phyloP scores from a whole-genome alignment of 2,329 filamentous ascomycete species.

The Monosporascus sp. region DNA sequence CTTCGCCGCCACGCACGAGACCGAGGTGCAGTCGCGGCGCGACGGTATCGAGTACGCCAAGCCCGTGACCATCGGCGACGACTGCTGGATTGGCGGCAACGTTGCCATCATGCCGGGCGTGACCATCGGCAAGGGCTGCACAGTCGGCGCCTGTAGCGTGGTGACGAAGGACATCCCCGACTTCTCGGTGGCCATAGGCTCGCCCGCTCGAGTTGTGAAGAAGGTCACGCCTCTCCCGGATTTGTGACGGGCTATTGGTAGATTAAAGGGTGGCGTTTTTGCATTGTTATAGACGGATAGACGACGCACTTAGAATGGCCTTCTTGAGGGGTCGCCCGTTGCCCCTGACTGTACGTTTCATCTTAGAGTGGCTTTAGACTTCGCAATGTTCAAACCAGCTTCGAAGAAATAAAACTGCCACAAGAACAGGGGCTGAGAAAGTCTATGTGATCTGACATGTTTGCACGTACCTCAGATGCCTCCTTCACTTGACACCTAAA shows the following conservation, averaged over 20 bases:
- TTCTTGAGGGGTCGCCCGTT: too few species aligned
- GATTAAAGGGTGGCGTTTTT: too few species aligned
- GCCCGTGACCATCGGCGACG: conserved; percentile 43
- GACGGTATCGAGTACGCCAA: conserved; percentile 42
- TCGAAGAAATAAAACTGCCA: too few species aligned
- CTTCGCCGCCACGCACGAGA: conserved; percentile 66
- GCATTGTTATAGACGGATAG: too few species aligned
- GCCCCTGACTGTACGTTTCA: too few species aligned
- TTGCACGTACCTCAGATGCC: too few species aligned
- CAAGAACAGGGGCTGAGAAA: too few species aligned
- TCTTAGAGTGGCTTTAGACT: too few species aligned
- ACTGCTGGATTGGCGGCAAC: conserved; percentile 51
- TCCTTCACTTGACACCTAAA: background rate
- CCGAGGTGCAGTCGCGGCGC: conserved; percentile 49
- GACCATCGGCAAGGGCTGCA: conserved; percentile 46
- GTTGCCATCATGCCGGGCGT: conserved; percentile 47
- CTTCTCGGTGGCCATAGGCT: conserved; percentile 43
- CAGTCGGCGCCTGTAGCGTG: conserved; percentile 44
- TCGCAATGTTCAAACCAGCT: too few species aligned
- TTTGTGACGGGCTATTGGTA: background rate
- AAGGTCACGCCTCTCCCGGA: conserved; percentile 30
- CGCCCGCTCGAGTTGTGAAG: conserved; percentile 44
- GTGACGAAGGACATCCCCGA: conserved; percentile 45
- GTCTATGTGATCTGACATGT: too few species aligned
- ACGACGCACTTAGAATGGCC: too few species aligned